Percentiles rank a stretch among this genome's conserved stretches.
Conservation (phyloP, 495 filamentous ascomycete species). For the Ascobolus immersus region DNA sequence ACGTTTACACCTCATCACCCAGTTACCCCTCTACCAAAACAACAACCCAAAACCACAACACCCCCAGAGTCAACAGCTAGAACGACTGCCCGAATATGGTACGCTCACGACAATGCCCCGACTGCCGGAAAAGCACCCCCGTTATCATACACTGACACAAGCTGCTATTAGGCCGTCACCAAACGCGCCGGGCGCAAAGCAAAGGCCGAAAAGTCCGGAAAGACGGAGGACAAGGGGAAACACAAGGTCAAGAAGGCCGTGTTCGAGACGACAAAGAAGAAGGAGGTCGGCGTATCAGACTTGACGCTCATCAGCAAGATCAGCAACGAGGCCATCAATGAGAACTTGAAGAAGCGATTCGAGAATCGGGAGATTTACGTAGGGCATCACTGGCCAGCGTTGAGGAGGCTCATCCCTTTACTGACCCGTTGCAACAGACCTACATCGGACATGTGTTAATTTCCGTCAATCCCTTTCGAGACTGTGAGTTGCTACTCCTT, state of each 20-base stretch:
- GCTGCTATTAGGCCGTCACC: constrained; percentile 13
- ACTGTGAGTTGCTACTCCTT: constrained; percentile 29
- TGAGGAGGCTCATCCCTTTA: constrained; percentile 7
- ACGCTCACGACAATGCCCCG: too few species aligned
- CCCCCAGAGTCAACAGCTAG: too few species aligned
- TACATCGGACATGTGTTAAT: constrained; percentile 99
- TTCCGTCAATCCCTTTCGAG: constrained; percentile 95
- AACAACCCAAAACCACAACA: too few species aligned
- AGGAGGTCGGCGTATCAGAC: constrained; percentile 96
- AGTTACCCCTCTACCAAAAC: too few species aligned
- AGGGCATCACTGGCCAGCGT: constrained; percentile 18
- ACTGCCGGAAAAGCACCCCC: too few species aligned
- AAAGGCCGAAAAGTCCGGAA: constrained; percentile 30
- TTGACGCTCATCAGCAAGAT: constrained; percentile 94
- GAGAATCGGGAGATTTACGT: constrained; percentile 91
- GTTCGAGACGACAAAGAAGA: constrained; percentile 92
- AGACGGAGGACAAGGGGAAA: constrained; percentile 24
- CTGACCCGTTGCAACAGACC: constrained; percentile 30
- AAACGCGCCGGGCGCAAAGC: constrained; percentile 35
- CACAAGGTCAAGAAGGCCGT: constrained; percentile 78
- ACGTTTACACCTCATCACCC: too few species aligned
- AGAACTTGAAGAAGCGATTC: constrained; percentile 92
- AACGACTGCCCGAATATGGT: too few species aligned
- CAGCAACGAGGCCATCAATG: constrained; percentile 96
- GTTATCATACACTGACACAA: too few species aligned